phyloP scores from a whole-genome alignment of 2,329 filamentous ascomycete genomes.

The Zymoseptoria tritici region DNA sequence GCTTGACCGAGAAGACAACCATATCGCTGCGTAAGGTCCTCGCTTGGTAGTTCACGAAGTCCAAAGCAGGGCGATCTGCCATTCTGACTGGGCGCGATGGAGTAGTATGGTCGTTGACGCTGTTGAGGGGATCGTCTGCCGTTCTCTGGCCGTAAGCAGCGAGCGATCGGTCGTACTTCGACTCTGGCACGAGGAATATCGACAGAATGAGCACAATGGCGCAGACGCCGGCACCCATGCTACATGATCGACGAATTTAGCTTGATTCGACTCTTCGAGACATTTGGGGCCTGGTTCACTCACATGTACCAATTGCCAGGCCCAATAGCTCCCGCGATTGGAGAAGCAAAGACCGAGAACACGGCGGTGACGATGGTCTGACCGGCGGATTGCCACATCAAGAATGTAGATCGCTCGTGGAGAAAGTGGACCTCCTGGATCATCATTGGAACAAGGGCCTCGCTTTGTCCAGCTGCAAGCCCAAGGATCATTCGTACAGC shows the following conservation, averaged over 20 bases:
- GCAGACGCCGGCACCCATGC: conserved; percentile 32
- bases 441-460: conserved; percentile 23
- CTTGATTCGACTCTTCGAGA: no score
- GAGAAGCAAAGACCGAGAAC: conserved; percentile 35
- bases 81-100: conserved; percentile 13
- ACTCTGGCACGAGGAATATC: conserved; percentile 38
- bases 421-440: conserved; percentile 39
- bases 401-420: conserved; percentile 36
- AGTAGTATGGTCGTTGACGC: conserved; percentile 4
- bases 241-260: no score
- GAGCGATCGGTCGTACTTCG: conserved; percentile 35
- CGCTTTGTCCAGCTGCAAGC: conserved; percentile 25
- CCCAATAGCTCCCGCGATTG: conserved; percentile 37
- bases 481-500: conserved; percentile 26
- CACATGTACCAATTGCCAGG: conserved; percentile 37
- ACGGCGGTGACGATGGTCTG: conserved; percentile 35
- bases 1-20: conserved; percentile 34
- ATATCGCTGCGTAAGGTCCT: conserved; percentile 35
- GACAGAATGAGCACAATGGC: conserved; percentile 31
- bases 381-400: conserved; percentile 38
- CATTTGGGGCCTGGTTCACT: no score
- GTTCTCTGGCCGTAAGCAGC: conserved; percentile 32
- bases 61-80: conserved; percentile 25
- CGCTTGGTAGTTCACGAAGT: conserved; percentile 31
- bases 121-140: conserved; percentile 3